These are phyloP conservation scores for Ogataea salicorniae DNA, from an alignment of 805 yeast genomes.

Conservation along the genomic window DNA sequence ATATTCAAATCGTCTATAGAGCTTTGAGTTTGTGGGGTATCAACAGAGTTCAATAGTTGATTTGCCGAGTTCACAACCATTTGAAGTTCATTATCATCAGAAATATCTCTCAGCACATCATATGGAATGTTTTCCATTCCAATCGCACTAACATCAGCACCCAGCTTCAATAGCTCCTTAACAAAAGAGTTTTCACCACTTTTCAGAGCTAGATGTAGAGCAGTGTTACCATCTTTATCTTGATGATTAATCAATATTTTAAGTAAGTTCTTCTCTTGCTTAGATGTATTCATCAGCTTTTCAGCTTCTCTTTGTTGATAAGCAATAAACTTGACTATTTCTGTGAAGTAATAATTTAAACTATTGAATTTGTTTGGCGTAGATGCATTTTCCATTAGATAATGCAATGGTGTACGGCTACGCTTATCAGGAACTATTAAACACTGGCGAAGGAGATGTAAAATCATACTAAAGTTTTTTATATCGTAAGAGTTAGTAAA, in stretches of 20 bases:
- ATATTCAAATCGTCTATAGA: no score
- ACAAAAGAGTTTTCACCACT: conserved; percentile 44
- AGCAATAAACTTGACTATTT: conserved; percentile 25
- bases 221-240: conserved; percentile 81
- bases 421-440: conserved; percentile 65
- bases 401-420: conserved; percentile 72
- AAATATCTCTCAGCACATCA: conserved; percentile 17
- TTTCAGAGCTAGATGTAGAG: conserved; percentile 70
- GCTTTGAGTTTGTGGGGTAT: not conserved
- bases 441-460: conserved; percentile 59
- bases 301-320: conserved; percentile 29
- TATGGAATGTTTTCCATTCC: conserved; percentile 21
- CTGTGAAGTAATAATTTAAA: conserved; percentile 48
- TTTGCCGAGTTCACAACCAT: not conserved
- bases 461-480: conserved; percentile 51
- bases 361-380: conserved; percentile 41
- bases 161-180: conserved; percentile 39
- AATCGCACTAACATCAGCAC: conserved; percentile 34
- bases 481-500: conserved; percentile 70
- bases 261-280: conserved; percentile 38
- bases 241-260: conserved; percentile 65
- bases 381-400: conserved; percentile 48
- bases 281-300: conserved; percentile 11
- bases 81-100: not conserved
- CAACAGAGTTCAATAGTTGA: not conserved